These are phyloP conservation scores for Casuarina cunninghamiana DNA, from an alignment of 306 rosid genomes.

Conservation along the genomic window DNA sequence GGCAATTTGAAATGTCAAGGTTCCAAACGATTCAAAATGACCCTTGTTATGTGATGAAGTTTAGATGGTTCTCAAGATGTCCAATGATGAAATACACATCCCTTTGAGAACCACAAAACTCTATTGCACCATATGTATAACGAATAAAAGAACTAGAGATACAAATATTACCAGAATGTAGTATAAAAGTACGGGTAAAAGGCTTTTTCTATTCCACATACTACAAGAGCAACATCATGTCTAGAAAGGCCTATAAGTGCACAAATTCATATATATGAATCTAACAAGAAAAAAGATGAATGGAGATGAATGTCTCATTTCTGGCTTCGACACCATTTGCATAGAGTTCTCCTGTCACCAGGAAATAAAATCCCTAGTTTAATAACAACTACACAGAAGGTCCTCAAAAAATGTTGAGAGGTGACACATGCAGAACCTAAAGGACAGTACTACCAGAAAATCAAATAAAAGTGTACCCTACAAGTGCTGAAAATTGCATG, in stretches of 20 bases:
- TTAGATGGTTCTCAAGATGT: background rate
- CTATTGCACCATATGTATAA: background rate
- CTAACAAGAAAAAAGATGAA: background rate
- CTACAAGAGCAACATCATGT: background rate
- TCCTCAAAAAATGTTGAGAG: background rate
- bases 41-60: too few relatives aligned
- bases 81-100: background rate
- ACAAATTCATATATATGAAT: background rate
- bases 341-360: background rate
- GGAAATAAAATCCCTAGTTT: too few relatives aligned
- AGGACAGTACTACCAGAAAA: background rate
- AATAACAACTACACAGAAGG: background rate
- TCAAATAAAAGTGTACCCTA: background rate
- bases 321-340: background rate
- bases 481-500: background rate
- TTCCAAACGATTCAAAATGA: background rate
- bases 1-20: constrained; percentile 3
- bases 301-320: background rate
- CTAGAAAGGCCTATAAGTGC: background rate
- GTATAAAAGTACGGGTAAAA: background rate
- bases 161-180: background rate
- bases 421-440: background rate
- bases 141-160: background rate
- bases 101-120: background rate
- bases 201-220: background rate